Conservation (phyloP, 441 rosid species). For the Jatropha podagrica region DNA sequence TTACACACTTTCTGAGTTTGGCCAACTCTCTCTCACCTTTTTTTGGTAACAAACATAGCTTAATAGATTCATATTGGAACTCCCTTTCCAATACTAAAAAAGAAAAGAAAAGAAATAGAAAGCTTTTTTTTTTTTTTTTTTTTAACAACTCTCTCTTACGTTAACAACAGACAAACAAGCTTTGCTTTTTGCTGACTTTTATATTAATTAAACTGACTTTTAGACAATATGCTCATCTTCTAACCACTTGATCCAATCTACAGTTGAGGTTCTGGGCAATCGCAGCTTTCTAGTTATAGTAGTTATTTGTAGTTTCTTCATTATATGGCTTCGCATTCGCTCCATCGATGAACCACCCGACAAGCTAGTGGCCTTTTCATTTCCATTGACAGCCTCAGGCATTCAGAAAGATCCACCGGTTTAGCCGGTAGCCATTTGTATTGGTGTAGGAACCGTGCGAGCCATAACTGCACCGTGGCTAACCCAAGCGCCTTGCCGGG, state of each 20-base stretch:
- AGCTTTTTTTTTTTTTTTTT: too few relatives aligned
- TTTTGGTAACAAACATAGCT: too few relatives aligned
- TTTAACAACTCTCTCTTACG: too few relatives aligned
- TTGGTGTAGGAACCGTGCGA: conserved; percentile 52
- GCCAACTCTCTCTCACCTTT: neutral
- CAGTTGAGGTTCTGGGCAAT: neutral
- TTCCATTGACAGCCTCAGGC: conserved; percentile 55
- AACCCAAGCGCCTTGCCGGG: conserved; percentile 65
- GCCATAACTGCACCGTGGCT: conserved; percentile 63
- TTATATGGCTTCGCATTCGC: neutral
- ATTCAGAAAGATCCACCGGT: conserved; percentile 50
- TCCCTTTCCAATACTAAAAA: too few relatives aligned
- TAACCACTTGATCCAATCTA: neutral
- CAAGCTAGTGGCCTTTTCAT: conserved; percentile 54
- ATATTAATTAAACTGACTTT: neutral
- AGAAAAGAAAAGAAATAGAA: too few relatives aligned
- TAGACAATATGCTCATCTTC: neutral
- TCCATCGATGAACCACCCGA: conserved; percentile 26
- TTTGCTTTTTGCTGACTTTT: neutral
- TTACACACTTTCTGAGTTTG: neutral
- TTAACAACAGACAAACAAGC: neutral
- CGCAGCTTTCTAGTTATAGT: too few relatives aligned
- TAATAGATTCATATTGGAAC: too few relatives aligned
- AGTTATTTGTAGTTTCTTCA: too few relatives aligned
- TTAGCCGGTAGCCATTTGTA: conserved; percentile 50